A percentile compares a stretch with the other conserved stretches of the same genome.
Evolutionary conservation across 2,329 filamentous ascomycete genomes (phyloP).

Genomic region (Epichloe sp.): DNA sequence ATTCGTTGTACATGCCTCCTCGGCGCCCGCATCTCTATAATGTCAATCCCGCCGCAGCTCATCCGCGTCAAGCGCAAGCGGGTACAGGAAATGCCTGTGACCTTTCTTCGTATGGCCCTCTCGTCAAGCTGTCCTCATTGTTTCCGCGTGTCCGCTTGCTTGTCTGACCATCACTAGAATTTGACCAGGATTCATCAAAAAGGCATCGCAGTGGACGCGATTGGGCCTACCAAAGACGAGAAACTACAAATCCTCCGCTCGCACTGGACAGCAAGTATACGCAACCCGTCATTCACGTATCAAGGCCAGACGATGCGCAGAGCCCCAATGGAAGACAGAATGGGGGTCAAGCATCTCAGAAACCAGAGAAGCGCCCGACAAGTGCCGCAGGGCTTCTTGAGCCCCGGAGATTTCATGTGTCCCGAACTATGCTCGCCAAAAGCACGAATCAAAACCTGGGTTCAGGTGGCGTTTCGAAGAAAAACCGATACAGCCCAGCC

Average conservation of each 20-base stretch:
- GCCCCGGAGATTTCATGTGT: constrained; percentile 43
- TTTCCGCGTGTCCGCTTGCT: background rate
- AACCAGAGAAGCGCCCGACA: background rate
- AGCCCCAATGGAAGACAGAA: constrained; percentile 7
- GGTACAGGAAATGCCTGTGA: constrained; percentile 38
- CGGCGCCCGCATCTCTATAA: constrained; percentile 13
- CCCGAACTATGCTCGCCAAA: constrained; percentile 29
- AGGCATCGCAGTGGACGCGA: constrained; percentile 36
- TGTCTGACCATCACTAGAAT: constrained; percentile 21
- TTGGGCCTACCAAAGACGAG: constrained; percentile 44
- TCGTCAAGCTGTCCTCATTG: constrained; percentile 4
- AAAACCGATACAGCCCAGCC: constrained; percentile 28
- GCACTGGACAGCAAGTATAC: background rate
- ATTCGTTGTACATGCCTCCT: background rate
- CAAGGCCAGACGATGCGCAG: constrained; percentile 23
- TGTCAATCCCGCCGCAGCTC: constrained; percentile 45
- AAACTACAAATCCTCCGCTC: constrained; percentile 17
- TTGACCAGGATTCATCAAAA: constrained; percentile 39
- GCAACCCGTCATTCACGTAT: constrained; percentile 35
- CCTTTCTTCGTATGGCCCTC: constrained; percentile 37
- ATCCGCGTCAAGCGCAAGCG: constrained; percentile 51
- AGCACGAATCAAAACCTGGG: constrained; percentile 9
- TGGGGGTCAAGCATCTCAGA: background rate
- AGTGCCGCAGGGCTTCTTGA: constrained; percentile 13
- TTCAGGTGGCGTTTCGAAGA: constrained; percentile 25